A percentile compares a stretch with the other conserved stretches of the same genome.
Evolutionary conservation across 1,284 basidiomycete genomes (phyloP).

Genomic region (Tausonia pullulans): DNA sequence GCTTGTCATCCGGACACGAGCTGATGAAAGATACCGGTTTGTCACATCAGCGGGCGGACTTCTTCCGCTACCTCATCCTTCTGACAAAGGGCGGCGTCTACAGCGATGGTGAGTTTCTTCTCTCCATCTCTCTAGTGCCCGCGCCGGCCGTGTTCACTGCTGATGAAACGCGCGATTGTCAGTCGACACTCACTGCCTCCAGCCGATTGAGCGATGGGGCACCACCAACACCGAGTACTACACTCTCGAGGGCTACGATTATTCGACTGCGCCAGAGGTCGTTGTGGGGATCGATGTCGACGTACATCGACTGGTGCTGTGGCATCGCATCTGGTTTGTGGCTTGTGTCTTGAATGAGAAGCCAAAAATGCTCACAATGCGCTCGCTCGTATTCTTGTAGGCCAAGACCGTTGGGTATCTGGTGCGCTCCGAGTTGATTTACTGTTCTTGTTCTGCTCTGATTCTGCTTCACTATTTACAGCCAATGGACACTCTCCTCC

Average conservation of each 20-base stretch:
- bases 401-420: constrained; percentile 31
- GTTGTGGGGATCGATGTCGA: constrained; percentile 35
- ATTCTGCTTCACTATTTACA: not conserved
- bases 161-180: not conserved
- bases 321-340: constrained; percentile 16
- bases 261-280: constrained; percentile 23
- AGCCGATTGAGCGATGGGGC: constrained; percentile 31
- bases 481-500: constrained; percentile 34
- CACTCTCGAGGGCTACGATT: constrained; percentile 17
- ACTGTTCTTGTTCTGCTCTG: not conserved
- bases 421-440: not conserved
- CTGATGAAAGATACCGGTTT: not conserved
- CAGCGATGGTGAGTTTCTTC: not conserved
- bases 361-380: no score
- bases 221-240: constrained; percentile 21
- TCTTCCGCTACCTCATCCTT: constrained; percentile 34
- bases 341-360: no score
- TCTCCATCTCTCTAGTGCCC: no score
- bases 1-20: no score
- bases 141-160: no score
- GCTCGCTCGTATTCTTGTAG: constrained; percentile 16
- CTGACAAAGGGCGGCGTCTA: constrained; percentile 33
- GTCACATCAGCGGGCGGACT: constrained; percentile 26
- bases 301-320: constrained; percentile 26
- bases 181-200: constrained; percentile 24